phyloP scores from a whole-genome alignment of 768 basidiomycete genomes.

The Auricularia sp. region DNA sequence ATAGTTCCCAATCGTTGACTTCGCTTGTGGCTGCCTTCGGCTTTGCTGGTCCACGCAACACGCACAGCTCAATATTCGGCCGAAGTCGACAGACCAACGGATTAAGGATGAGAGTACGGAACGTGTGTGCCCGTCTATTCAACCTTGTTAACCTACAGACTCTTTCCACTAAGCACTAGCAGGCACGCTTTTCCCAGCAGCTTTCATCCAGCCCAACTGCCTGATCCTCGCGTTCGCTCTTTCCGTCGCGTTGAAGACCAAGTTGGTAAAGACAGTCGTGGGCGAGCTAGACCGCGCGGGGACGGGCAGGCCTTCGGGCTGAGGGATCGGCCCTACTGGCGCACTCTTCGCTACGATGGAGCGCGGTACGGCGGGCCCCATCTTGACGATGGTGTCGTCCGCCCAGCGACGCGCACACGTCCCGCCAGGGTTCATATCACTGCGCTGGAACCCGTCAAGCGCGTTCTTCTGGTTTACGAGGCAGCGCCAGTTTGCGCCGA shows the following conservation, averaged over 20 bases:
- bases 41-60: too few relatives aligned
- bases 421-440: not conserved
- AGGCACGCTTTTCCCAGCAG: not conserved
- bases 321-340: not conserved
- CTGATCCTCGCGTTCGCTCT: not conserved
- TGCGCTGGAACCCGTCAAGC: not conserved
- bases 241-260: not conserved
- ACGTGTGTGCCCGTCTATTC: too few relatives aligned
- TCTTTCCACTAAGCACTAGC: not conserved
- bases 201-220: not conserved
- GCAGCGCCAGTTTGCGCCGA: constrained; percentile 1
- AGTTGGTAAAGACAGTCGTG: not conserved
- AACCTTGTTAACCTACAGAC: too few relatives aligned
- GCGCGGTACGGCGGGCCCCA: not conserved
- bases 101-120: too few relatives aligned
- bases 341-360: not conserved
- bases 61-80: too few relatives aligned
- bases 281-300: not conserved
- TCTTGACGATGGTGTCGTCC: not conserved
- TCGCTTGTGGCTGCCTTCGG: too few relatives aligned
- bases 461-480: constrained; percentile 2
- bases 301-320: not conserved
- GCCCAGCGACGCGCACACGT: not conserved
- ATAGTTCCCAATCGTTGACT: too few relatives aligned
- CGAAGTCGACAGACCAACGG: too few relatives aligned